A percentile compares a stretch with the other conserved stretches of the same genome.
phyloP scores from a whole-genome alignment of 768 basidiomycete species.

The Xanthoconium stramineum region DNA sequence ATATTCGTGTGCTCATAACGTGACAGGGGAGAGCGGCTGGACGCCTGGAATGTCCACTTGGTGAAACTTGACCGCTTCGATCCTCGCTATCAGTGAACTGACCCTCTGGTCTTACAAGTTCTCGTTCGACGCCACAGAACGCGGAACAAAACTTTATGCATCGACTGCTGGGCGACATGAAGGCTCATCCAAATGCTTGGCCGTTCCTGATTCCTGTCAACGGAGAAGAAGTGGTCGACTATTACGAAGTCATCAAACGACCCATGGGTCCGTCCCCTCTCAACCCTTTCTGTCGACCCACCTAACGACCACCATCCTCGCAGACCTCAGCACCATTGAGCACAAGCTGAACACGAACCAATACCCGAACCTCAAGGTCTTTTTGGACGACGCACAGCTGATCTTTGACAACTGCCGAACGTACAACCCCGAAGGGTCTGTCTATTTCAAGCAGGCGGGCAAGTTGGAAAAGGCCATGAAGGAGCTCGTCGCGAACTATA shows the following conservation, averaged over 20 bases:
- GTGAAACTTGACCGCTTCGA: conserved; percentile 40
- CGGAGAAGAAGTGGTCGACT: conserved; percentile 76
- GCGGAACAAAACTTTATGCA: conserved; percentile 68
- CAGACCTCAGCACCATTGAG: conserved; percentile 86
- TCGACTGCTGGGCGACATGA: conserved; percentile 73
- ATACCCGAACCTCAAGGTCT: conserved; percentile 70
- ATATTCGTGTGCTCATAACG: conserved; percentile 8
- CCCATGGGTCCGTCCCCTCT: conserved; percentile 78
- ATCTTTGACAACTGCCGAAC: conserved; percentile 86
- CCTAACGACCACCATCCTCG: background rate
- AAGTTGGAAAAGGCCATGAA: conserved; percentile 79
- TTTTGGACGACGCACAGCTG: conserved; percentile 76
- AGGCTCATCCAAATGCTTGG: conserved; percentile 80
- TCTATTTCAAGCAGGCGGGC: conserved; percentile 82
- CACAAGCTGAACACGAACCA: conserved; percentile 87
- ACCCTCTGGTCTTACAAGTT: conserved; percentile 16
- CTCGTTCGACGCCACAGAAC: conserved; percentile 46
- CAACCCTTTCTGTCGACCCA: background rate
- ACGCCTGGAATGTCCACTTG: conserved; percentile 73
- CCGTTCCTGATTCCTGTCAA: conserved; percentile 84
- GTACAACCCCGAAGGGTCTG: conserved; percentile 80
- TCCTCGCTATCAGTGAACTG: background rate
- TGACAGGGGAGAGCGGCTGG: conserved; percentile 87
- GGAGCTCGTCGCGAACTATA: conserved; percentile 40
- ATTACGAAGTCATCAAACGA: conserved; percentile 81